Percentiles rank a stretch among this genome's conserved stretches.
Evolutionary conservation across 306 rosid species (phyloP).

Genomic region (Malus asiatica): DNA sequence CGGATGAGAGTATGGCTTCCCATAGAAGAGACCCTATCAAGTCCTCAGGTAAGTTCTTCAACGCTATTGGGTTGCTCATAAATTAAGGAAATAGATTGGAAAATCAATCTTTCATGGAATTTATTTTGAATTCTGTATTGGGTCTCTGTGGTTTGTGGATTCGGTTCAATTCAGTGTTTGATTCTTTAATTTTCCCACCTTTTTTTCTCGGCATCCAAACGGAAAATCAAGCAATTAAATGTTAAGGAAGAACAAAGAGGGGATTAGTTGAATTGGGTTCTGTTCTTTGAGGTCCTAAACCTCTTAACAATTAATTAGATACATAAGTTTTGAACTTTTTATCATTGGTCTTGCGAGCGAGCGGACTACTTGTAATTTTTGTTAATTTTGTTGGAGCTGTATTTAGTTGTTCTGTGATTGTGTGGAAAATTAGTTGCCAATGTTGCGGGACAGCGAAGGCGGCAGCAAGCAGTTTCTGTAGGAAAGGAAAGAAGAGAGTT

Average conservation of each 20-base stretch:
- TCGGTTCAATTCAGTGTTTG: not conserved
- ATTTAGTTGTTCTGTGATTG: not conserved
- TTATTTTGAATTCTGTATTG: no score
- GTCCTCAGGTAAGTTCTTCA: slow-evolving; percentile 49
- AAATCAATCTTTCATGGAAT: not conserved
- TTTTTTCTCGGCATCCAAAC: not conserved
- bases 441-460: slow-evolving; percentile 61
- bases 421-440: slow-evolving; percentile 52
- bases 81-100: not conserved
- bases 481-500: slow-evolving; percentile 83
- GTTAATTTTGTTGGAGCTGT: not conserved
- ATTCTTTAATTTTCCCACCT: not conserved
- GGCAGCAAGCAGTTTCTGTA: slow-evolving; percentile 63
- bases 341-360: not conserved
- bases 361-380: not conserved
- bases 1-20: slow-evolving; percentile 39
- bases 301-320: not conserved
- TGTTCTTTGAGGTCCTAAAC: not conserved
- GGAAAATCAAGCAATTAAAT: not conserved
- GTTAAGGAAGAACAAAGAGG: not conserved
- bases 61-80: not conserved
- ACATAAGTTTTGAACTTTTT: not conserved
- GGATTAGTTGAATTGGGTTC: not conserved
- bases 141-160: not conserved
- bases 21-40: slow-evolving; percentile 70